Base-by-base conservation (phyloP, 768 basidiomycete genomes). In the Hortiboletus flavorubellus region DNA sequence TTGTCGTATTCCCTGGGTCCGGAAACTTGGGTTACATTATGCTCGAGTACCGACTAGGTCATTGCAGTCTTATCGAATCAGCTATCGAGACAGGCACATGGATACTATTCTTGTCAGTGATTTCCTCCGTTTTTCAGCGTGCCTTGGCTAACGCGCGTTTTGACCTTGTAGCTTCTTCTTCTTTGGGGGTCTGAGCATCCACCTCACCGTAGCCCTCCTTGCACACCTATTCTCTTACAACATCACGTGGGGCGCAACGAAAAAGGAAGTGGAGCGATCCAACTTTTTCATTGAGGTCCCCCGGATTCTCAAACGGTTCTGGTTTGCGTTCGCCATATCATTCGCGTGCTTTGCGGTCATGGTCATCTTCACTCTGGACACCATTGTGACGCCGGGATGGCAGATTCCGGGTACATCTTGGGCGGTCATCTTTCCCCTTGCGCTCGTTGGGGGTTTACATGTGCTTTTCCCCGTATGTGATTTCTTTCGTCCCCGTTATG, bases 281-380 rank as follows among this genome's bases (percentile, higher is more conserved):
- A 95, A 94, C 68, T 93, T 96, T 76, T 93, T 90, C 80, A 81
- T 87, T 48, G 93, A 96, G 67, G 84, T 93, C 12, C 93, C 93
- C 2, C 82, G 83, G 53, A 93, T 95, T 66, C 74, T 87, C 65
- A 83, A 84, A 59, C 86, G 91, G 4, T 95, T 91, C 75, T 85
- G 87, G 78, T 63, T 82, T 45, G 80, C 82, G 41, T 77, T 91
- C 58, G 54, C 80, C 18, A 52, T 89, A 21, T 84, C 81, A 44
- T 73, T 83, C 59, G 52, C 77, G 16, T 58, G 75, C 11, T 75
- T 86, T 56, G 77, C 72, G 9, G 75, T 68, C 42, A 85, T 92
- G 67, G 68, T 83, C 53, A 59, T 93, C 30, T 73, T 91, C 35
- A 74, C 78, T 3, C 72, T 79, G 1, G 59, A 49, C 5, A 23